phyloP scores from a whole-genome alignment of 768 basidiomycete genomes.

The Glaciozyma martinii region DNA sequence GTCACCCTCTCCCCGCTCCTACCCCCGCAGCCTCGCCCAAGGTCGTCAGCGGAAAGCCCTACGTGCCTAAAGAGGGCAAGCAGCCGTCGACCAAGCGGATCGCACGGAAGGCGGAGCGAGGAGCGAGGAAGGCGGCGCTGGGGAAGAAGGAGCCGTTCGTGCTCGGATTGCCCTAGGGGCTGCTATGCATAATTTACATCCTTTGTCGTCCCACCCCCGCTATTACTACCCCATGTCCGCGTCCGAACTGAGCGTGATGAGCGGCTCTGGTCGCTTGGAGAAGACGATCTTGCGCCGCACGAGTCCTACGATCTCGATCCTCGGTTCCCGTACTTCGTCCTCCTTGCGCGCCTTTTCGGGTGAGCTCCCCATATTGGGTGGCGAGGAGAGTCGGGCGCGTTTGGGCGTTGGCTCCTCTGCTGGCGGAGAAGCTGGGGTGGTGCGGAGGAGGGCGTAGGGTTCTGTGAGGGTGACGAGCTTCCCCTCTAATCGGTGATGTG shows the following conservation, averaged over 20 bases:
- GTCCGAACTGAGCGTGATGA: constrained; percentile 20
- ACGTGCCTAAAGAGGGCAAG: too few relatives aligned
- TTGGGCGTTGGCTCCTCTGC: neutral
- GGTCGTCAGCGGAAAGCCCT: too few relatives aligned
- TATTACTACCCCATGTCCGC: neutral
- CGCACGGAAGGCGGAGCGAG: too few relatives aligned
- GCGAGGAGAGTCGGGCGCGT: too few relatives aligned
- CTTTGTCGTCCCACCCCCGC: too few relatives aligned
- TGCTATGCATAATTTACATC: too few relatives aligned
- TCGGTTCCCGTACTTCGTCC: neutral
- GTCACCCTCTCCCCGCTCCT: neutral
- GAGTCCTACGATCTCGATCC: constrained; percentile 25
- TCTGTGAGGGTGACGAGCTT: constrained; percentile 30
- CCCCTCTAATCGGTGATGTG: constrained; percentile 33
- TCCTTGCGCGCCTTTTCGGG: neutral
- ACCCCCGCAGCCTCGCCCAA: too few relatives aligned
- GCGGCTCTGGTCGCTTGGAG: constrained; percentile 31
- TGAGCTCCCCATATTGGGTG: neutral
- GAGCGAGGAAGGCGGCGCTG: too few relatives aligned
- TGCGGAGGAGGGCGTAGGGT: constrained; percentile 33
- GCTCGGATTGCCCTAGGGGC: too few relatives aligned
- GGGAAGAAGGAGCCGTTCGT: too few relatives aligned
- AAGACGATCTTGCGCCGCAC: constrained; percentile 33
- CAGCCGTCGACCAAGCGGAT: too few relatives aligned
- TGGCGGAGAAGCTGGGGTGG: constrained; percentile 2